Evolutionary conservation across 305 asterid species (phyloP), one percentile per base, ranked within the genome.

Genomic region (Fraxinus latifolia): DNA sequence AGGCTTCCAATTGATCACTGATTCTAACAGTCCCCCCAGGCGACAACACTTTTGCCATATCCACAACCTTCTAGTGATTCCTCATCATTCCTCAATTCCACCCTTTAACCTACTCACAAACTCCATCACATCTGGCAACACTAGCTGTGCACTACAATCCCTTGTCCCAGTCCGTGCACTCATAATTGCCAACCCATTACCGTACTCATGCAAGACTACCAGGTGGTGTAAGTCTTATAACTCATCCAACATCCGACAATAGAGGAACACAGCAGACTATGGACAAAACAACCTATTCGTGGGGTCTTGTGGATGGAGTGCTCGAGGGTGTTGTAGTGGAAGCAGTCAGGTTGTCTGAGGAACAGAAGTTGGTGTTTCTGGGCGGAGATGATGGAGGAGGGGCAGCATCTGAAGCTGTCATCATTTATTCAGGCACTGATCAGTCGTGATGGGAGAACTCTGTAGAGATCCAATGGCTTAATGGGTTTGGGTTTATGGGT

Each of bases 371-470:
- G 96, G 74, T 86, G 86, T 67, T 85, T 89, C 82, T 93, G 98
- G 73, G 65, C 3, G 3, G 62, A 53, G 25, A 53, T 53, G 65
- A 53, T n/a, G 65, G 97, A 74, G 77, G 90, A 83, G 0, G 97
- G 98, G 79, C 97, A 94, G 84, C 94, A 89, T 21, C 98, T 95
- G 86, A 94, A 93, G 89, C 95, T 94, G 82, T 94, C 97, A 88
- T 94, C 90, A 87, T 93, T 94, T 42, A 94, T 89, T 79, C 97
- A 95, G 47, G 97, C 94, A 27, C 91, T 15, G 5, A 87, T 5
- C 0, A 83, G 82, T 92, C 93, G 89, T 93, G 97, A 85, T 93
- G 97, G 77, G 90, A 80, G 92, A 94, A 94, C 25, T 94, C 97
- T 2, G 83, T 81, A 89, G 77, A 94, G 77, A 80, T 93, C 92